Evolutionary conservation across 495 filamentous ascomycete genomes (phyloP).

Genomic region (Penicillium taxi): DNA sequence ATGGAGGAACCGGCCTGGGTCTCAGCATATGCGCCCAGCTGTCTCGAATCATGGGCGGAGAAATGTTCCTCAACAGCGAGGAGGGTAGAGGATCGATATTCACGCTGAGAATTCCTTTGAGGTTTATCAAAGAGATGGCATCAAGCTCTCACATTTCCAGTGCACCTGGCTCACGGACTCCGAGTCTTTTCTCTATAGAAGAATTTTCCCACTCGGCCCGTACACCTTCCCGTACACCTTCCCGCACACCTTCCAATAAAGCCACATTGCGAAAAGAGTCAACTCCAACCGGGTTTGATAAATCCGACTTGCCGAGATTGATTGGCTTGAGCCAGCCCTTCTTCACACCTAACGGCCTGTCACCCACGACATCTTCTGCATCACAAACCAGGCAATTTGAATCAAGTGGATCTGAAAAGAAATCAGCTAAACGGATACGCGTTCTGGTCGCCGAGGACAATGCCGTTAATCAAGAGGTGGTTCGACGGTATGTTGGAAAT

Average conservation of each 20-base stretch:
- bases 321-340: slow-evolving; percentile 81
- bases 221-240: too few species aligned
- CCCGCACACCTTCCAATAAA: slow-evolving; percentile 17
- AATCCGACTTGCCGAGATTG: slow-evolving; percentile 54
- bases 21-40: slow-evolving; percentile 84
- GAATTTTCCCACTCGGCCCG: slow-evolving; percentile 23
- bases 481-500: slow-evolving; percentile 50
- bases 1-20: slow-evolving; percentile 84
- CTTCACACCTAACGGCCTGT: slow-evolving; percentile 55
- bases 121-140: slow-evolving; percentile 58
- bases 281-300: slow-evolving; percentile 22
- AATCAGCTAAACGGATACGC: slow-evolving; percentile 53
- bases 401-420: slow-evolving; percentile 25
- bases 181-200: slow-evolving; percentile 22
- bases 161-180: slow-evolving; percentile 18
- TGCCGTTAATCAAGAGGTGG: slow-evolving; percentile 89
- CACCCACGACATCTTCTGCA: slow-evolving; percentile 18
- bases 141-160: slow-evolving; percentile 38
- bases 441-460: slow-evolving; percentile 95
- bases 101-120: slow-evolving; percentile 75
- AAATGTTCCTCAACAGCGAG: slow-evolving; percentile 62
- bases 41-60: slow-evolving; percentile 73
- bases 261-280: slow-evolving; percentile 17
- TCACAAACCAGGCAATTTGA: slow-evolving; percentile 27
- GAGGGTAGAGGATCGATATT: slow-evolving; percentile 73